Base-by-base conservation (phyloP, 2,329 filamentous ascomycete species). In the Pseudogymnoascus sp. region DNA sequence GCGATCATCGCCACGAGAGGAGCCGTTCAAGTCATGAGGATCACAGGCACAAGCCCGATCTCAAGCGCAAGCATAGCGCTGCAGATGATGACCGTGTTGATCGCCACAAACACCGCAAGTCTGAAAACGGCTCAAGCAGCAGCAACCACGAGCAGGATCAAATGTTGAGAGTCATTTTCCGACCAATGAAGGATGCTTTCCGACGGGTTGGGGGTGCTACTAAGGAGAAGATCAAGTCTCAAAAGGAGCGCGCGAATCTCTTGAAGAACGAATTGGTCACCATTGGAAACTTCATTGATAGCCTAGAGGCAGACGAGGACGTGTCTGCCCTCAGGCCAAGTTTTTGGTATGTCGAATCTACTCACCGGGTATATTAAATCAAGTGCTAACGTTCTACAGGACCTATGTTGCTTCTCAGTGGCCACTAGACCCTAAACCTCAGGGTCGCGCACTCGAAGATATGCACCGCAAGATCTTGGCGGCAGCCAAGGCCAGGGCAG, bases 271-370 rank as follows among this genome's bases (percentile, higher is more conserved):
- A 87, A 70, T 75, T 89, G 39, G 78, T 86, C 45, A 80, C 80
- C 4, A 85, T 89, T 73, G 86, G 86, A 62, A 81, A 83, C 64
- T 87, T 86, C 69, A 82, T 88, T 66, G 81, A 83, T 61, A 77
- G 76, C 41, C 65, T 74, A 41, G 63, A 67, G 60, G 64, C 66
- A 19, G 71, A 71, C 14, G 51, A 63, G 62, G 69, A 71, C 62
- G 67, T 68, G 6, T 67, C 69, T 19, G 68, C 69, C 41, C 65
- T 75, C 6, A 66, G 67, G 39, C 60, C 65, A 6, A 69, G 68
- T 60, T 71, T 75, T 63, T 75, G 73, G 73, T 74, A 68, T 69
- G 69, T 69, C 60, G 19, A 25, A 51, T 19, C 13, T n/a, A 19
- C 23, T 36, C 39, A 36, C 14, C 3, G 14, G 14, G 10, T 21